These are phyloP conservation scores for Phytophthora capsici DNA, from an alignment of 352 stramenopile genomes.

Conservation along the genomic window DNA sequence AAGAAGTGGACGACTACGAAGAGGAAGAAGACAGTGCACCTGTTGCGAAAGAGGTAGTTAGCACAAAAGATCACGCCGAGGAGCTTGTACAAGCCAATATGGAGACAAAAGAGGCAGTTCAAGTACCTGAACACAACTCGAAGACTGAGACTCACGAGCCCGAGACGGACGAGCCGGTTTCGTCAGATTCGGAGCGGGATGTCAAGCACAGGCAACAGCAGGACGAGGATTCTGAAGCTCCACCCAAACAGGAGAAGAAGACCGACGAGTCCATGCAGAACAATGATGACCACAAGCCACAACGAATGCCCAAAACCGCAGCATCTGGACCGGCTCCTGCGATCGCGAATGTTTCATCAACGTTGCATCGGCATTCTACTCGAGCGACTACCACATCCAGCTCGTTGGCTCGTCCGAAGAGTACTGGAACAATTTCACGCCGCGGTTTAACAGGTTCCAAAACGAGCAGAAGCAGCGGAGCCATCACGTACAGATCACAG, in stretches of 20 bases:
- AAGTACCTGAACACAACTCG: slow-evolving; percentile 9
- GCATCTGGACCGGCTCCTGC: not conserved
- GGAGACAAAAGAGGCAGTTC: not conserved
- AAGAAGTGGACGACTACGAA: slow-evolving; percentile 3
- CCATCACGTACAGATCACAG: slow-evolving; percentile 30
- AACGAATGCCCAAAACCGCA: slow-evolving; percentile 30
- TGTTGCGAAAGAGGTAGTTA: not conserved
- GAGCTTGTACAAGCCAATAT: slow-evolving; percentile 4
- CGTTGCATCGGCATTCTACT: slow-evolving; percentile 18
- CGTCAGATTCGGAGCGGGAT: slow-evolving; percentile 43
- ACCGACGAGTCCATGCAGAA: slow-evolving; percentile 20
- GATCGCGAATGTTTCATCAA: slow-evolving; percentile 1
- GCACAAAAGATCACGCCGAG: not conserved
- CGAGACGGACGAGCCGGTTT: slow-evolving; percentile 42
- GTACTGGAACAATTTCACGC: slow-evolving; percentile 33
- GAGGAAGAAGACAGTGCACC: slow-evolving; percentile 5
- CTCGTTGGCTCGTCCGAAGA: slow-evolving; percentile 58
- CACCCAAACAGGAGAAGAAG: slow-evolving; percentile 15
- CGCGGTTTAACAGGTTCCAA: slow-evolving; percentile 15
- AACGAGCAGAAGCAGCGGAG: slow-evolving; percentile 18
- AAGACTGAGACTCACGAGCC: slow-evolving; percentile 30
- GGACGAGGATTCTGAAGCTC: slow-evolving; percentile 18
- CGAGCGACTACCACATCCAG: slow-evolving; percentile 18
- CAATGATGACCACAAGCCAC: slow-evolving; percentile 44
- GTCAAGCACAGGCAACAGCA: slow-evolving; percentile 29